Evolutionary conservation across 83 land plant species (phyloP).

Genomic region (Diphasiastrum complanatum): DNA sequence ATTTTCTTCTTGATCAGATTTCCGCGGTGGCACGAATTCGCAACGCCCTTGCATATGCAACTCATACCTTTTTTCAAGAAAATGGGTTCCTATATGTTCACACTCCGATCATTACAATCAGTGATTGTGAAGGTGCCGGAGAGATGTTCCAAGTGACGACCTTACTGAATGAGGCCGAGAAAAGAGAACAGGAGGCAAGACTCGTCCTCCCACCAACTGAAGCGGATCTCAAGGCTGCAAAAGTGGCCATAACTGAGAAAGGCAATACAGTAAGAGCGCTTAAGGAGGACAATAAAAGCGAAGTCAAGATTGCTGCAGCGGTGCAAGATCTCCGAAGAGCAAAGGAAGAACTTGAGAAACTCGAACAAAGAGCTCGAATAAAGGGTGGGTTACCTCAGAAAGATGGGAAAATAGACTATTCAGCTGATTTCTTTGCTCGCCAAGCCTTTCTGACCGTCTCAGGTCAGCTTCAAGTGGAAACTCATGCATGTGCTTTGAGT

Average conservation of each 20-base stretch:
- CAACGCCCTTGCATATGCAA: conserved; percentile 91
- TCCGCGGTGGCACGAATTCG: conserved; percentile 80
- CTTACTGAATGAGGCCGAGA: conserved; percentile 74
- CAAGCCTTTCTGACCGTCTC: conserved; percentile 94
- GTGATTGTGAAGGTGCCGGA: conserved; percentile 99
- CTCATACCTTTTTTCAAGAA: conserved; percentile 80
- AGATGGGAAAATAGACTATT: conserved; percentile 76
- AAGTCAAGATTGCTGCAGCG: conserved; percentile 45
- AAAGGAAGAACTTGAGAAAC: conserved; percentile 50
- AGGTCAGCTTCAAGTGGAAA: conserved; percentile 92
- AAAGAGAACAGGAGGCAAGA: conserved; percentile 57
- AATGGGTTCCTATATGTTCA: conserved; percentile 83
- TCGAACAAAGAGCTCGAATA: conserved; percentile 59
- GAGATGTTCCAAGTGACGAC: conserved; percentile 99
- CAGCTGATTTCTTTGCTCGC: conserved; percentile 78
- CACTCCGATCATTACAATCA: conserved; percentile 93
- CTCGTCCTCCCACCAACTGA: conserved; percentile 71
- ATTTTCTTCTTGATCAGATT: no score
- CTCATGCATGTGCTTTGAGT: conserved; percentile 91
- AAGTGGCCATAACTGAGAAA: conserved; percentile 48
- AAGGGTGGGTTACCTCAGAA: conserved; percentile 72
- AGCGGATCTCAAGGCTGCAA: conserved; percentile 58
- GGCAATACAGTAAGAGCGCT: conserved; percentile 60
- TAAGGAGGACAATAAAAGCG: conserved; percentile 63
- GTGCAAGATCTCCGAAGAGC: conserved; percentile 62